Evolutionary conservation across 345 rosid species (phyloP), one percentile per base, ranked within the genome.

Genomic region (Brassica rapa): DNA sequence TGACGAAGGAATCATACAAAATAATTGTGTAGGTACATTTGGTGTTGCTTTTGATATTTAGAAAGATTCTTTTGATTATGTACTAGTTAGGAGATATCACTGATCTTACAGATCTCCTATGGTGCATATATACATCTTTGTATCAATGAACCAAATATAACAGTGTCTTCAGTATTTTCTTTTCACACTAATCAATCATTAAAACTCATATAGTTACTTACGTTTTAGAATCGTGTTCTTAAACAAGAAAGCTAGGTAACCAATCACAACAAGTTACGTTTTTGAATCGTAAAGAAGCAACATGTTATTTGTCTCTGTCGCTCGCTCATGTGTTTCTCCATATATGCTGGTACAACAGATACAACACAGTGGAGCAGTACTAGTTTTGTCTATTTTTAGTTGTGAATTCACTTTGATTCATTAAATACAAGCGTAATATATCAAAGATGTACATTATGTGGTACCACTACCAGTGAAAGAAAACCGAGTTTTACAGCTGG

Each of bases 221-320:
- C 70, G 80, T 77, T 70, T 77, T 8, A 24, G 57, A 70, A 51
- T 62, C 37, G 70, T 64, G 51, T 77, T 51, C 64, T 32, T 51
- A 25, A 25, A 25, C 9, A 69, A 77, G 41, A 3, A 46, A 46
- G 19, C n/a, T 37, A 16, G 70, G 21, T n/a, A 72, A 59, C 73
- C 68, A 72, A 32, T 78, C 15, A 60, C 5, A 46, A 59, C 46
- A 8, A 66, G 77, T 78, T 66, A 66, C 82, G 77, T 78, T 66
- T n/a, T 32, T 15, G 82, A 72, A 72, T 72, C 63, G 32, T 66
- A n/a, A 66, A 78, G 73, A 78, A 32, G 63, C 69, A 78, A 78
- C 82, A 72, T 78, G 82, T 78, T 72, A 14, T 66, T 66, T 78
- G 77, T 78, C 82, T 66, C 43, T 66, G 67, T 78, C 67, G 62